Base-by-base conservation (phyloP, 1,139 yeast genomes). In the Candida sanyaensis region DNA sequence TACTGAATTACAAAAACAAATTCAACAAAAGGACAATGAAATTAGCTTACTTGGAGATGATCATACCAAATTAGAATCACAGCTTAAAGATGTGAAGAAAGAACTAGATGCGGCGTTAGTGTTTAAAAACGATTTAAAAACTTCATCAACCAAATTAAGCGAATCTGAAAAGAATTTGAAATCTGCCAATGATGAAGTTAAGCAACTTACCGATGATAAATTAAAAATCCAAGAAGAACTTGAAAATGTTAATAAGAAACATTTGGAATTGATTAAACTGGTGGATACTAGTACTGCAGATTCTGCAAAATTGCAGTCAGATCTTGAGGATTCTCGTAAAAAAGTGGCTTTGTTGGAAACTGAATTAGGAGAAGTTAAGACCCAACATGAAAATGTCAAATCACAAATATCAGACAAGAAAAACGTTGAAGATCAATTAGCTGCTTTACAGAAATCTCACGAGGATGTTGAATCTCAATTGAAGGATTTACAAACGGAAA, bases 391-490 rank as follows among this genome's bases (percentile, higher is more conserved):
- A 34, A 44, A 45, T 21, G 29, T 46, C 34, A 27, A 46, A 37
- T 6, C 26, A 2, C 13, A 26, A 33, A n/a, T 17, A 9, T 4
- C 27, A 4, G 45, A 45, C 12, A 34, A 54, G 3, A 41, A 40
- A 24, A 43, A 33, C 21, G 45, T 50, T 40, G 47, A 54, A 29
- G 43, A 43, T 42, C 56, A 61, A 43, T 42, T 60, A 17, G 41
- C 50, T 24, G 41, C 49, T 10, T 41, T 43, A 24, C 33, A 13
- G 9, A 13, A 24, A 30, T 39, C 42, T 23, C 28, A 11, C 8
- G 17, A 27, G 7, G 30, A 37, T 23, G 13, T 44, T 2, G 8
- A 46, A 11, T 32, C 32, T 11, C 38, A 52, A 37, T 37, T 52
- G 23, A 51, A 33, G n/a, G 17, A 11, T 7, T 37, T 24, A 30